A percentile compares a stretch with the other conserved stretches of the same genome.
Evolutionary conservation across 768 basidiomycete genomes (phyloP).

Genomic region (Lepiota brunneoincarnata): DNA sequence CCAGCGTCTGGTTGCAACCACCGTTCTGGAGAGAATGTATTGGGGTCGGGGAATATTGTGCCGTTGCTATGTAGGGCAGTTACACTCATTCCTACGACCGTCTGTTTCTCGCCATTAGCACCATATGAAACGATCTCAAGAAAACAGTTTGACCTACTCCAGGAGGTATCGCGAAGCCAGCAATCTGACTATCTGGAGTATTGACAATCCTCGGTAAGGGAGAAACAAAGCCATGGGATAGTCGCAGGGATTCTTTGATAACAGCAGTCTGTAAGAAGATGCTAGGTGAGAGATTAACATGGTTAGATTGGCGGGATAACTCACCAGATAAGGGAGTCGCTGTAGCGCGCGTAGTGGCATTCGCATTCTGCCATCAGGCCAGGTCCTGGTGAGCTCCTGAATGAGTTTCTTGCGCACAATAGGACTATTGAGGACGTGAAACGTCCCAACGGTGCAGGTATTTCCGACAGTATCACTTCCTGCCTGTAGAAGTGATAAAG

Average conservation of each 20-base stretch:
- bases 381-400: constrained; percentile 31
- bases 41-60: constrained; percentile 34
- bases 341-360: constrained; percentile 30
- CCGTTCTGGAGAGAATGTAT: constrained; percentile 37
- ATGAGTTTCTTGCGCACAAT: constrained; percentile 23
- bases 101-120: constrained; percentile 20
- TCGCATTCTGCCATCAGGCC: constrained; percentile 28
- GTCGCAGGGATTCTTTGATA: constrained; percentile 44
- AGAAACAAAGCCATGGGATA: constrained; percentile 39
- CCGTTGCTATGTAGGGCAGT: constrained; percentile 36
- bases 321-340: constrained; percentile 41
- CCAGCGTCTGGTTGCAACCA: constrained; percentile 34
- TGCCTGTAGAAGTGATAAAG: constrained; percentile 33
- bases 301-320: constrained; percentile 7
- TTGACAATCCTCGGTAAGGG: constrained; percentile 43
- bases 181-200: constrained; percentile 29
- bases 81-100: constrained; percentile 37
- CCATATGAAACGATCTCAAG: background rate
- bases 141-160: constrained; percentile 30
- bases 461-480: constrained; percentile 39
- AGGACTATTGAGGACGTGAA: constrained; percentile 32
- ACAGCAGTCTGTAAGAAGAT: constrained; percentile 37
- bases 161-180: constrained; percentile 32
- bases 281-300: background rate
- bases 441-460: constrained; percentile 34